Evolutionary conservation across 257 asterid species (phyloP), one percentile per base, ranked within the genome.

Genomic region (Nicotiana undulata): DNA sequence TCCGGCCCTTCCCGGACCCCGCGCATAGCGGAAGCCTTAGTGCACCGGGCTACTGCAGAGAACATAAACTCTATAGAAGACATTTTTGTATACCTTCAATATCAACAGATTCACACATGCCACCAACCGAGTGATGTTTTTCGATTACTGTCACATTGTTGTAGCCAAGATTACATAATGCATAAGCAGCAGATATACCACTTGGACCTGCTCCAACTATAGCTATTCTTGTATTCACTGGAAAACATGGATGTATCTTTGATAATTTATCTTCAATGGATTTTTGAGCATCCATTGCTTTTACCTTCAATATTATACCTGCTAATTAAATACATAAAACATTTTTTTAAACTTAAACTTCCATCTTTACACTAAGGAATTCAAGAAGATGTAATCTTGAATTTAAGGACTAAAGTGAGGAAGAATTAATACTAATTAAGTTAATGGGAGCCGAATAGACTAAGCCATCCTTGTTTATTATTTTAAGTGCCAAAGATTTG

Each of bases 131-230:
- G 86, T 89, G 96, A 87, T 92, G 87, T 82, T 92, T 93, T 82
- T 93, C 98, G 49, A 93, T 85, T 60, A 93, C 85, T 7, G 94
- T 90, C 11, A 92, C 90, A 59, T 88, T 90, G 32, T 81, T 86
- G 89, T 92, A 93, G 31, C 98, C 97, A 11, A 92, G 94, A 82
- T 81, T 91, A 58, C 87, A 83, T 49, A 93, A 80, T 16, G 96
- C 96, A 63, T 91, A 90, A 12, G 98, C 96, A 7, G 98, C 91
- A 18, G 98, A 92, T 82, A 93, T 65, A 6, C 98, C 98, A 75
- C 98, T 92, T 5, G 98, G 97, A 22, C 98, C 98, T 16, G 91
- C 98, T 20, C 97, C 98, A 79, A 93, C 78, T 61, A 92, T 81
- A 5, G 89, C 98, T 22, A 93, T 89, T 63, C 92, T 85, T 29